phyloP scores from a whole-genome alignment of 108 stramenopile species.

The Fragilariopsis cylindrus region DNA sequence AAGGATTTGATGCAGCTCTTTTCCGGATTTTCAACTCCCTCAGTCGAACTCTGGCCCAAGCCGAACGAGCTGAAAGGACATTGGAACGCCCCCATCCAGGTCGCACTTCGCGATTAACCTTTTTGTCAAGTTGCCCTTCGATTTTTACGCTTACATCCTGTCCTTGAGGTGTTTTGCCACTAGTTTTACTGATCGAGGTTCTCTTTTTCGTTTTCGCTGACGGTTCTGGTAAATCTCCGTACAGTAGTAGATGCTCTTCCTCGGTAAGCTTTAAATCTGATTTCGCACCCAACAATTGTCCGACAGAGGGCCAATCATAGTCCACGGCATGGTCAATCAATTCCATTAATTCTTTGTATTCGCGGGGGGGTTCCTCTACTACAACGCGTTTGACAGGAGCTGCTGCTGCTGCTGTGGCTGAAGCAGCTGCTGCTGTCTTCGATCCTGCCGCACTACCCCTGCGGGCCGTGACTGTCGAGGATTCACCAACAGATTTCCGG shows the following conservation, averaged over 20 bases:
- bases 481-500: constrained; percentile 1
- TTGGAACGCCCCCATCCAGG: constrained; percentile 69
- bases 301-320: constrained; percentile 62
- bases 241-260: constrained; percentile 66
- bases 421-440: constrained; percentile 13
- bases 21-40: constrained; percentile 45
- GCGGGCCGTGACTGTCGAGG: constrained; percentile 10
- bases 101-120: constrained; percentile 8
- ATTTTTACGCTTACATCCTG: background rate
- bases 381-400: background rate
- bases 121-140: background rate
- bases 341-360: constrained; percentile 75
- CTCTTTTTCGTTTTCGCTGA: background rate
- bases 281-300: constrained; percentile 48
- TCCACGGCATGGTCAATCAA: constrained; percentile 72
- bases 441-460: constrained; percentile 9
- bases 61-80: constrained; percentile 64
- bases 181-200: background rate
- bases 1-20: constrained; percentile 20
- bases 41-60: constrained; percentile 71
- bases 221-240: constrained; percentile 35
- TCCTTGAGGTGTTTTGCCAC: constrained; percentile 18
- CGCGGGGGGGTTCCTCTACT: constrained; percentile 41
- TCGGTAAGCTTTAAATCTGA: constrained; percentile 42
- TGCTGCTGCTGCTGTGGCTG: constrained; percentile 22